Evolutionary conservation across 805 yeast species (phyloP), one percentile per base, ranked within the genome.

Genomic region (Alloascoidea hylecoeti): DNA sequence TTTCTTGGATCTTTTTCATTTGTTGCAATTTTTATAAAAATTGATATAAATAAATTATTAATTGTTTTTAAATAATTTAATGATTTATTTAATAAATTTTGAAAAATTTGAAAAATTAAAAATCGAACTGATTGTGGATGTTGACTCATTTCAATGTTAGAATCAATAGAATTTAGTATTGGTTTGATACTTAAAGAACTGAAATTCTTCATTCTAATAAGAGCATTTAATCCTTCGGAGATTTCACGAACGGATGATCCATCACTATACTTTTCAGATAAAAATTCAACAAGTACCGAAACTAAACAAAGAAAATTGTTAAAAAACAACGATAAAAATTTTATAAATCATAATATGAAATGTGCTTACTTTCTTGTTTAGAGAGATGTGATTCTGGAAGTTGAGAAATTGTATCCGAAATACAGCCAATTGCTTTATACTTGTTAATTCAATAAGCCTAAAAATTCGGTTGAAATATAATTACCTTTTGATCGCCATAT

Each of bases 1-100:
- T 94, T 92, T 42, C 81, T 68, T 2, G 99, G 99, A 56, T 92
- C 98, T 49, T 92, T 94, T 51, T 92, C 99, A 30, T 94, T 94
- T 13, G 73, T 64, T 2, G 94, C 82, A 18, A 85, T 51, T 41
- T 75, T 73, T 27, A 83, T 51, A 45, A 80, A 88, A 0, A 79
- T 55, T 30, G 66, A 54, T 23, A 83, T 64, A 38, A 67, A 73
- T 3, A 53, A 46, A 19, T 68, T 70, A 17, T 58, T 59, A 16
- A 56, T 42, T 5, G 51, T 40, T 2, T 37, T 41, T 15, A 48
- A 36, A 19, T 27, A 28, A 3, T 32, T 19, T 33, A 34, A 30
- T 34, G 33, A 42, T 28, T 39, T 35, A 5, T 15, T 16, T 27
- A 44, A 33, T 16, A 50, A 15, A 9, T 35, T 33, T 3, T 47